Percentiles rank a stretch among this genome's conserved stretches.
Evolutionary conservation across 768 basidiomycete species (phyloP).

Genomic region (Trametes maxima): DNA sequence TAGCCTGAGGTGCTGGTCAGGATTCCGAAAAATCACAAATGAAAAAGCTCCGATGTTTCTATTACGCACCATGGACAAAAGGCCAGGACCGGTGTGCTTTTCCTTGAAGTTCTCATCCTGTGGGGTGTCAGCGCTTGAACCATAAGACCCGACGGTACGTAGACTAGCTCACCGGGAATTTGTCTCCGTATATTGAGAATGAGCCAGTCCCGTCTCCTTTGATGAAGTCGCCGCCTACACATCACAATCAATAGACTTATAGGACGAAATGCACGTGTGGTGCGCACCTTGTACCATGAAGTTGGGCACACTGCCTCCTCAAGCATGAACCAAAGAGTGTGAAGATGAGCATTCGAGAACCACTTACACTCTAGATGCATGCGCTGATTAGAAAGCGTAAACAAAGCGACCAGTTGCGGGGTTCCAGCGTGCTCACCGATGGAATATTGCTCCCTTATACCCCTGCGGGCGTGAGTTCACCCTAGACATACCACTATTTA

Average conservation of each 20-base stretch:
- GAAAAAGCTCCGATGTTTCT: not conserved
- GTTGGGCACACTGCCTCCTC: constrained; percentile 64
- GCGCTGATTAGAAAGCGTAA: constrained; percentile 29
- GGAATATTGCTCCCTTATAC: constrained; percentile 90
- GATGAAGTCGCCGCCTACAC: constrained; percentile 88
- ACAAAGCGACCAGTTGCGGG: constrained; percentile 18
- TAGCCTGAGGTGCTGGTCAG: constrained; percentile 60
- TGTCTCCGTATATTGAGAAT: constrained; percentile 96
- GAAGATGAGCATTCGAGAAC: not conserved
- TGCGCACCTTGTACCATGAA: constrained; percentile 93
- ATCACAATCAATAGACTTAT: not conserved
- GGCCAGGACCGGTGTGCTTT: constrained; percentile 83
- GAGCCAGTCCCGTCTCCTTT: constrained; percentile 95
- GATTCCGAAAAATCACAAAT: not conserved
- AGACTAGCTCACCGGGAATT: constrained; percentile 69
- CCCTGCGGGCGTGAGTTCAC: constrained; percentile 87
- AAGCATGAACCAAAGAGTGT: constrained; percentile 22
- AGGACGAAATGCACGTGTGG: not conserved
- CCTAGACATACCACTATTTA: constrained; percentile 36
- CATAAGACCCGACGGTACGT: not conserved
- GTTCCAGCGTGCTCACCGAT: constrained; percentile 62
- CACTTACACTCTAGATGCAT: constrained; percentile 64
- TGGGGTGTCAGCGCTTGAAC: not conserved
- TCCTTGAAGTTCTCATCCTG: constrained; percentile 95
- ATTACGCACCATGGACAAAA: constrained; percentile 84